Percentiles rank a stretch among this genome's conserved stretches.
Evolutionary conservation across 495 filamentous ascomycete genomes (phyloP).

Genomic region (Penicillium psychrofluorescens): DNA sequence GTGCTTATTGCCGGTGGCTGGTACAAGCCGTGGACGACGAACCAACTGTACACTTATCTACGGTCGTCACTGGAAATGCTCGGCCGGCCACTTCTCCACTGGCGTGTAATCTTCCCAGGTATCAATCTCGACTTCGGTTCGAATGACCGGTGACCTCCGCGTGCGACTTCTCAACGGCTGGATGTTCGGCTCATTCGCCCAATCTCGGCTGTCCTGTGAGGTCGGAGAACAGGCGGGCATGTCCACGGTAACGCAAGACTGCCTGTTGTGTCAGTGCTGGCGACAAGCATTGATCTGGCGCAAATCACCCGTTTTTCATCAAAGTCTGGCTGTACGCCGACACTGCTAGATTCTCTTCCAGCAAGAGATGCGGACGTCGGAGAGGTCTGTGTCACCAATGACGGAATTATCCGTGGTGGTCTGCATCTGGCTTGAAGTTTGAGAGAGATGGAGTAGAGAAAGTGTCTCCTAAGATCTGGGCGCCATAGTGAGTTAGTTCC

Average conservation of each 20-base stretch:
- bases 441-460: too few species aligned
- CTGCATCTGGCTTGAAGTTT: too few species aligned
- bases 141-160: background rate
- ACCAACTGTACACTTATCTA: too few species aligned
- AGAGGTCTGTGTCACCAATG: constrained; percentile 1
- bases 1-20: background rate
- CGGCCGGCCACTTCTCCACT: constrained; percentile 3
- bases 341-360: constrained; percentile 1
- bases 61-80: background rate
- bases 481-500: too few species aligned
- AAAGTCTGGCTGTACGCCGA: constrained; percentile 7
- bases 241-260: too few species aligned
- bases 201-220: too few species aligned
- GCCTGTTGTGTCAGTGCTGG: too few species aligned
- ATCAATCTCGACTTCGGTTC: background rate
- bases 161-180: background rate
- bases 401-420: too few species aligned
- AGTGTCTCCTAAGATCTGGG: too few species aligned
- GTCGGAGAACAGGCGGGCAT: too few species aligned
- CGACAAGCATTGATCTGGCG: background rate
- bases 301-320: background rate
- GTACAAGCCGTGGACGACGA: too few species aligned
- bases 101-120: background rate
- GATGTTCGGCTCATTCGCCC: too few species aligned
- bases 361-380: background rate